Evolutionary conservation across 2,329 filamentous ascomycete genomes (phyloP).

Genomic region (Hirsutella minnesotensis): DNA sequence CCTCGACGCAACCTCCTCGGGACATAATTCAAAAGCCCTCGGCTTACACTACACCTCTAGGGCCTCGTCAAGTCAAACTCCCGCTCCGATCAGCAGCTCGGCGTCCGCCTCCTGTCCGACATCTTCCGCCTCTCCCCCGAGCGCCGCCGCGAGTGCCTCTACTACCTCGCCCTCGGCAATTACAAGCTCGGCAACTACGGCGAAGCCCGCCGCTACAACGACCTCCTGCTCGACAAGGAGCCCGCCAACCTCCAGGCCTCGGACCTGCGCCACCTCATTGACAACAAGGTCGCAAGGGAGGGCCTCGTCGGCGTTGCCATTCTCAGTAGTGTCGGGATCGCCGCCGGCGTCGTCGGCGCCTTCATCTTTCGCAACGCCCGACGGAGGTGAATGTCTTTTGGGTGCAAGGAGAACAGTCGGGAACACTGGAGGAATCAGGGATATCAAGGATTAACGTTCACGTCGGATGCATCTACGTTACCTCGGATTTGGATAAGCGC

Average conservation of each 20-base stretch:
- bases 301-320: constrained; percentile 91
- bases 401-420: neutral
- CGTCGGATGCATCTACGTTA: neutral
- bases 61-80: constrained; percentile 87
- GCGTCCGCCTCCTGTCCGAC: constrained; percentile 84
- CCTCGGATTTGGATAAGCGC: neutral
- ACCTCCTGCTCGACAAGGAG: constrained; percentile 81
- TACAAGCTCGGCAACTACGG: constrained; percentile 98
- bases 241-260: constrained; percentile 81
- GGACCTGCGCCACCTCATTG: constrained; percentile 77
- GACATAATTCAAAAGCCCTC: too few species aligned
- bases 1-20: too few species aligned
- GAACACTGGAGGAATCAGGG: neutral
- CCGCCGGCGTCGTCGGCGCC: constrained; percentile 84
- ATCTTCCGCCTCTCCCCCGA: constrained; percentile 93
- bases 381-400: constrained; percentile 30
- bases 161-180: constrained; percentile 94
- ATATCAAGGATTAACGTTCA: too few species aligned
- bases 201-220: constrained; percentile 89
- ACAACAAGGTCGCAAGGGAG: constrained; percentile 93
- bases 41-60: constrained; percentile 35
- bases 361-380: constrained; percentile 69
- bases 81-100: constrained; percentile 82
- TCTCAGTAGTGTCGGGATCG: constrained; percentile 82
- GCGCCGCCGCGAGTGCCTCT: constrained; percentile 91